Base-by-base conservation (phyloP, 192 early-diverging fungal genomes). In the Obelidium mucronatum region DNA sequence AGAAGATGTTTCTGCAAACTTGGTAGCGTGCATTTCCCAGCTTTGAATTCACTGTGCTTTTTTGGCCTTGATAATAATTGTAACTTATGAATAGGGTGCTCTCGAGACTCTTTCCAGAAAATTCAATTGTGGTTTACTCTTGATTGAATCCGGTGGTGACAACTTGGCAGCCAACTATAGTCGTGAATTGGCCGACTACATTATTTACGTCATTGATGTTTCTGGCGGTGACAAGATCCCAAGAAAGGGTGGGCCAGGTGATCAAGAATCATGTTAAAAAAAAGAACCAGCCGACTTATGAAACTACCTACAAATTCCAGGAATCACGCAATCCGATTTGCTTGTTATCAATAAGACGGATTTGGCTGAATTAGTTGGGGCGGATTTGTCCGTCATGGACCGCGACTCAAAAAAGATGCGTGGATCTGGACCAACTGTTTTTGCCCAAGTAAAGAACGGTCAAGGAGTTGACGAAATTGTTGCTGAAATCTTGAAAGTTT, bases 271-370 rank as follows among this genome's bases (percentile, higher is more conserved):
- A n/a, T n/a, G n/a, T n/a, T n/a, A n/a, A n/a, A n/a, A n/a, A n/a
- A n/a, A n/a, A n/a, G n/a, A n/a, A n/a, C n/a, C n/a, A n/a, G n/a
- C n/a, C n/a, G n/a, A n/a, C n/a, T n/a, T n/a, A n/a, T n/a, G n/a
- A n/a, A n/a, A n/a, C n/a, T n/a, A n/a, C n/a, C n/a, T n/a, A n/a
- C n/a, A n/a, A n/a, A n/a, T n/a, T n/a, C n/a, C n/a, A n/a, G 97
- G 97, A 68, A 98, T 97, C 70, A 97, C 95, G 4, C 94, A 97
- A 80, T 94, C 93, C 69, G 97, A 98, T 75, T 86, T 98, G 42
- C 86, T 98, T 36, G 88, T 98, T 37, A 91, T 98, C 79, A 98
- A 98, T 84, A 98, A 98, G 90, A 97, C 95, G 3, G 97, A 98
- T 80, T 79, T 98, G 31, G 97, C 97, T 30, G 81, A 84, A 40